These are phyloP conservation scores for Globisporangium ultimum DNA, from an alignment of 352 stramenopile genomes.

Conservation along the genomic window DNA sequence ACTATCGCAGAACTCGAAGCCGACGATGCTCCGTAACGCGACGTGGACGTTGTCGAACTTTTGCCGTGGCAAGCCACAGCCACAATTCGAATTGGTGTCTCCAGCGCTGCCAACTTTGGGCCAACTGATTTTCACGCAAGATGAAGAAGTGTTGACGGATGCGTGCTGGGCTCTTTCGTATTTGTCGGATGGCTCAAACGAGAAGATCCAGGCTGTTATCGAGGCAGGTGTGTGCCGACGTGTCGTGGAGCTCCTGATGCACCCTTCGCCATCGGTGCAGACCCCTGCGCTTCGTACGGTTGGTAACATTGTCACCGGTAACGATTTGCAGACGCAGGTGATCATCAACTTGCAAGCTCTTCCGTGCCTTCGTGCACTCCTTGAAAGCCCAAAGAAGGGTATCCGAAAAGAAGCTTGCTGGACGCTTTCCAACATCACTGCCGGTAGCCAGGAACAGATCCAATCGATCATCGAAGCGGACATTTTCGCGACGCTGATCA, in stretches of 20 bases:
- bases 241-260: conserved; percentile 95
- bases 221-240: conserved; percentile 95
- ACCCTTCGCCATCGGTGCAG: conserved; percentile 79
- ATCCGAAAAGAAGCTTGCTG: conserved; percentile 99
- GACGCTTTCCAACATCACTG: conserved; percentile 99
- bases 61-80: conserved; percentile 92
- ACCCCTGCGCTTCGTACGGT: conserved; percentile 85
- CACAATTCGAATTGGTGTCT: conserved; percentile 94
- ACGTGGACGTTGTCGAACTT: conserved; percentile 99
- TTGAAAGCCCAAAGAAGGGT: conserved; percentile 96
- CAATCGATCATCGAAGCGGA: conserved; percentile 97
- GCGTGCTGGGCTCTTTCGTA: conserved; percentile 99
- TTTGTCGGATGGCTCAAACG: conserved; percentile 97
- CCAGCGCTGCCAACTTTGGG: conserved; percentile 94
- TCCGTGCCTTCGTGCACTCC: conserved; percentile 92
- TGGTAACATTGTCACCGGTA: conserved; percentile 99
- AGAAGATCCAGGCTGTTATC: conserved; percentile 99
- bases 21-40: conserved; percentile 97
- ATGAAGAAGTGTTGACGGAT: conserved; percentile 99
- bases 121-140: conserved; percentile 96
- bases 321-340: conserved; percentile 99
- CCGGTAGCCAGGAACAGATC: conserved; percentile 98
- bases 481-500: conserved; percentile 97
- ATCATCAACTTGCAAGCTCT: conserved; percentile 98
- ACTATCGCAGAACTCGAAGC: conserved; percentile 89